Conservation (phyloP, 2,329 filamentous ascomycete species). For the Beauveria sp. region DNA sequence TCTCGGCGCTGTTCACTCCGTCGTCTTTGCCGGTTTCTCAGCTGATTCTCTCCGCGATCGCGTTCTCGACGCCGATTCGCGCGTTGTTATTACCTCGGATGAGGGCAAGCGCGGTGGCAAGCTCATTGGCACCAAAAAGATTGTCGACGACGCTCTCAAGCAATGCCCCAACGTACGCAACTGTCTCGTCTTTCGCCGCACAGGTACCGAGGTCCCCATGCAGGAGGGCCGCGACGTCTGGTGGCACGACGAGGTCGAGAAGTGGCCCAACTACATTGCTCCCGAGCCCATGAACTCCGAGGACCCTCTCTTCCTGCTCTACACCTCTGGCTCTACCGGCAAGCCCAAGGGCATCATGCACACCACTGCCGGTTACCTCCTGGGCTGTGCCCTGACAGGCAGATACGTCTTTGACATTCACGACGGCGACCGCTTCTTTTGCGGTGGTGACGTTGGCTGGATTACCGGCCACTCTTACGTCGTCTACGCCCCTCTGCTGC, state of each 20-base stretch:
- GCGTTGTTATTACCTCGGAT: conserved; percentile 92
- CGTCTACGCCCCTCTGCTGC: conserved; percentile 87
- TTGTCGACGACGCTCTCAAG: conserved; percentile 94
- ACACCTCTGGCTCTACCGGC: conserved; percentile 94
- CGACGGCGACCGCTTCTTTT: conserved; percentile 89
- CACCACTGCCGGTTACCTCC: conserved; percentile 89
- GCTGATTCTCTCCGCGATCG: conserved; percentile 93
- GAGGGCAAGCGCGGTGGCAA: conserved; percentile 98
- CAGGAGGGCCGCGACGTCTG: conserved; percentile 82
- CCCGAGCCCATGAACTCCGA: conserved; percentile 87
- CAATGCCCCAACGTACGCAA: conserved; percentile 84
- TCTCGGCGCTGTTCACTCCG: conserved; percentile 93
- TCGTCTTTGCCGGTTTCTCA: conserved; percentile 96
- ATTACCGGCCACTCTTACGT: conserved; percentile 99
- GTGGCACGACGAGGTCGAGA: conserved; percentile 99
- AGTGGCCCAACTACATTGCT: conserved; percentile 88
- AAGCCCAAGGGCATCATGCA: conserved; percentile 99
- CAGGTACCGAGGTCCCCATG: conserved; percentile 86
- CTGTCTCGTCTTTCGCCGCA: conserved; percentile 91
- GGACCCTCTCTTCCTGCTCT: conserved; percentile 93
- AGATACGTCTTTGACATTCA: conserved; percentile 99
- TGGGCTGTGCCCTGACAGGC: conserved; percentile 86
- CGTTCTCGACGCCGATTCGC: conserved; percentile 82
- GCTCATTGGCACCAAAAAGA: conserved; percentile 96
- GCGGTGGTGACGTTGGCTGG: conserved; percentile 96